A percentile compares a stretch with the other conserved stretches of the same genome.
Evolutionary conservation across 2,329 filamentous ascomycete species (phyloP).

Genomic region (Drechslera avenae): DNA sequence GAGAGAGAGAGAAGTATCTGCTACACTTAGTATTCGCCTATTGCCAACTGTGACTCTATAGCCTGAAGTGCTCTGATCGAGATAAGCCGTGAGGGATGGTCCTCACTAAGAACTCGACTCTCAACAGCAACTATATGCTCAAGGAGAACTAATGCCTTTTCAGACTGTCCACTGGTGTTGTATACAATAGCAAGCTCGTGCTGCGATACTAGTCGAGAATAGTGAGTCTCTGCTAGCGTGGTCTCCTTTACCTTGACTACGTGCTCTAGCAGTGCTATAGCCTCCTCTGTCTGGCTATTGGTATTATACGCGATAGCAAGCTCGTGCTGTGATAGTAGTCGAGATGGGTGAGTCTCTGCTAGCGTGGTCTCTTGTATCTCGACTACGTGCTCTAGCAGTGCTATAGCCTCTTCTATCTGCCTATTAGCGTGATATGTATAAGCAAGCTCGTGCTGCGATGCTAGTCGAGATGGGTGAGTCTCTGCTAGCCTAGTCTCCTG

Average conservation of each 20-base stretch:
- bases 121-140: no score
- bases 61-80: no score
- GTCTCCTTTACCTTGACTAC: not conserved
- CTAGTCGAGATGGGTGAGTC: constrained; percentile 1
- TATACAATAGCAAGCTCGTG: constrained; percentile 7
- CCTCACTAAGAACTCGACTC: no score
- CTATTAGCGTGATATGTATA: constrained; percentile 5
- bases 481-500: not conserved
- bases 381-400: constrained; percentile 5
- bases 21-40: no score
- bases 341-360: not conserved
- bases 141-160: constrained; percentile 10
- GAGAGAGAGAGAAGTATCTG: no score
- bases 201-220: constrained; percentile 5
- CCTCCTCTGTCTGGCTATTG: constrained; percentile 9
- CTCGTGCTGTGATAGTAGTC: constrained; percentile 6
- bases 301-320: constrained; percentile 8
- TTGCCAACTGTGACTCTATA: no score
- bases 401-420: constrained; percentile 8
- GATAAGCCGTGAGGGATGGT: no score
- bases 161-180: constrained; percentile 5
- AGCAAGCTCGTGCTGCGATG: constrained; percentile 10
- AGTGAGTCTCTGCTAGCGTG: not conserved
- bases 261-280: constrained; percentile 7
- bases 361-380: no score